phyloP scores from a whole-genome alignment of 106 monocot species.

The Acanthochlamys bracteata region DNA sequence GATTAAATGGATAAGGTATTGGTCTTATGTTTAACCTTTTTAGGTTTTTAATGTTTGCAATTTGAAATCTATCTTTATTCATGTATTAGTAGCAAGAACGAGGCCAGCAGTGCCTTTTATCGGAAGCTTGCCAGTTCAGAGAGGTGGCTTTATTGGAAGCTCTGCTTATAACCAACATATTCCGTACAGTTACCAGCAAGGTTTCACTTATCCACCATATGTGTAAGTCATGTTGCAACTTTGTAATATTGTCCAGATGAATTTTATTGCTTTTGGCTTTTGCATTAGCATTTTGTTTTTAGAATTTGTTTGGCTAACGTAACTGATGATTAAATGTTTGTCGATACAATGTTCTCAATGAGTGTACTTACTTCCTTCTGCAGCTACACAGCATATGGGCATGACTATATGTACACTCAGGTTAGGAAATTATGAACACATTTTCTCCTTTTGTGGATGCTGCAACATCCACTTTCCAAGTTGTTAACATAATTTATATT shows the following conservation, averaged over 20 bases:
- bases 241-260: neutral
- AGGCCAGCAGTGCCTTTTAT: constrained; percentile 32
- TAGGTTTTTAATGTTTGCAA: too few species aligned
- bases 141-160: constrained; percentile 38
- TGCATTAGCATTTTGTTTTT: too few species aligned
- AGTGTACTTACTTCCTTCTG: constrained; percentile 16
- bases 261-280: too few species aligned
- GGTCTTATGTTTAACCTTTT: too few species aligned
- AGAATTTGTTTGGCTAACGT: too few species aligned
- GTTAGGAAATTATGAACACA: constrained; percentile 20
- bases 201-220: constrained; percentile 39
- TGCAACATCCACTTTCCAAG: neutral
- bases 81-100: constrained; percentile 15
- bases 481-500: constrained; percentile 5
- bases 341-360: constrained; percentile 3
- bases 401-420: constrained; percentile 69
- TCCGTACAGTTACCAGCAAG: constrained; percentile 51
- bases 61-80: too few species aligned
- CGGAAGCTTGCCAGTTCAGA: constrained; percentile 39
- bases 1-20: too few species aligned
- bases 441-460: neutral
- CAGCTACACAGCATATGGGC: constrained; percentile 55
- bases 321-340: too few species aligned
- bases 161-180: constrained; percentile 31
- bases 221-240: constrained; percentile 27